phyloP scores from a whole-genome alignment of 192 early-diverging fungal species.

The Dimargaris cristalligena region DNA sequence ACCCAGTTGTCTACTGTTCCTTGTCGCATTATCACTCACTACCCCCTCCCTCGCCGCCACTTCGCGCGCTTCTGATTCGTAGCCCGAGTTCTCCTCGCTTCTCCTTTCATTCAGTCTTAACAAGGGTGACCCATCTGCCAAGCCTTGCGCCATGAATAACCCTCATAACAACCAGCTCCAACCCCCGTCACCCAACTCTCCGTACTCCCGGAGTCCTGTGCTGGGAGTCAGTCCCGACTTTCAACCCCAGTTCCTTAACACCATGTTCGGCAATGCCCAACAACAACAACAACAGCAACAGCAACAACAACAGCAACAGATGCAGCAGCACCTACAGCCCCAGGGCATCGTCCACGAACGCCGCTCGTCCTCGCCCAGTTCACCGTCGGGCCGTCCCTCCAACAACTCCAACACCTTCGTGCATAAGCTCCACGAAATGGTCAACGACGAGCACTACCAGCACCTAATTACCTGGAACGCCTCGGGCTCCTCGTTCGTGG shows the following conservation, averaged over 20 bases:
- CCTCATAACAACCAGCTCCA: neutral
- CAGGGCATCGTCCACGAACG: neutral
- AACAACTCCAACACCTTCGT: constrained; percentile 40
- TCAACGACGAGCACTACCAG: constrained; percentile 69
- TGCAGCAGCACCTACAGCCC: constrained; percentile 7
- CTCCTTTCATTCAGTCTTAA: too few relatives aligned
- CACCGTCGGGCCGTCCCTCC: neutral
- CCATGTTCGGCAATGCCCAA: constrained; percentile 27
- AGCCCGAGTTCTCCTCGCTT: too few relatives aligned
- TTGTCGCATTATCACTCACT: too few relatives aligned
- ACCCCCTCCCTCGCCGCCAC: too few relatives aligned
- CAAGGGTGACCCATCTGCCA: too few relatives aligned
- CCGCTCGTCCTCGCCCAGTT: constrained; percentile 1
- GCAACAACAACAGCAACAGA: neutral
- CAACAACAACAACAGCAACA: constrained; percentile 17
- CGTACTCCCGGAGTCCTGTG: neutral
- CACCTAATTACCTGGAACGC: constrained; percentile 83
- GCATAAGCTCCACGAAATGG: constrained; percentile 56
- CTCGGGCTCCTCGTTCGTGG: constrained; percentile 73
- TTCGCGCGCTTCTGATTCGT: too few relatives aligned
- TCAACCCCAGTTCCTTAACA: constrained; percentile 23
- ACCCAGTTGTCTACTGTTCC: too few relatives aligned
- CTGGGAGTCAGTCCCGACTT: too few relatives aligned
- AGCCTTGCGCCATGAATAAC: neutral
- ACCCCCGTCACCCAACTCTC: neutral